Evolutionary conservation across 352 stramenopile species (phyloP), one percentile per base, ranked within the genome.

Genomic region (Phytophthora podocarpi): DNA sequence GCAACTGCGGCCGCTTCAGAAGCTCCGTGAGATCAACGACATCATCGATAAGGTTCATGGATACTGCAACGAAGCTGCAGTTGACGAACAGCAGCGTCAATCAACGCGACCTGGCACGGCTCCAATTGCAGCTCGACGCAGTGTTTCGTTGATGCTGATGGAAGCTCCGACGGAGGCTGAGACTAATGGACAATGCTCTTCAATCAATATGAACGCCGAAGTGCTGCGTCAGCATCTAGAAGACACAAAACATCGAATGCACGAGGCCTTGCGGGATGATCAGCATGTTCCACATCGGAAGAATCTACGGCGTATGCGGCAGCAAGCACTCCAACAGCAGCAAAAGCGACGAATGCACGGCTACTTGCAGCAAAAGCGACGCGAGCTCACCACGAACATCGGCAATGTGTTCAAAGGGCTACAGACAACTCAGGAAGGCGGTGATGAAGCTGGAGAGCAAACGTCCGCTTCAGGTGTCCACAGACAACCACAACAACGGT

Each of bases 311-410:
- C 64, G 63, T 24, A 20, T 74, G 23, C 65, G 70, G 0, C 52
- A 76, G 12, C 50, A 72, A 32, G 65, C 74, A 2, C 54, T 71
- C 3, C 52, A 78, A 15, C 40, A 80, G 11, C 77, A 89, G 30
- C 85, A 89, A 45, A 64, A 70, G 24, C 74, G 76, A 16, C 78
- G 80, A 10, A 88, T 89, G 80, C 75, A 90, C 23, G 64, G 85
- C 20, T 91, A 91, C 35, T 41, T 91, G 37, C 74, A 87, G 31
- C 82, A 91, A 51, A 91, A 91, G 57, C 73, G 74, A 1, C 76
- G 82, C 32, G 78, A 89, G 34, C 64, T 87, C 35, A 87, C 80
- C 27, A 79, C 70, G 9, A 89, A 85, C 35, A 90, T 90, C 21
- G 82, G 80, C 8, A 81, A 83, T 16, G 80, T 90, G 13, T 89